phyloP scores from a whole-genome alignment of 257 asterid species.

The Solanum appendiculatum region DNA sequence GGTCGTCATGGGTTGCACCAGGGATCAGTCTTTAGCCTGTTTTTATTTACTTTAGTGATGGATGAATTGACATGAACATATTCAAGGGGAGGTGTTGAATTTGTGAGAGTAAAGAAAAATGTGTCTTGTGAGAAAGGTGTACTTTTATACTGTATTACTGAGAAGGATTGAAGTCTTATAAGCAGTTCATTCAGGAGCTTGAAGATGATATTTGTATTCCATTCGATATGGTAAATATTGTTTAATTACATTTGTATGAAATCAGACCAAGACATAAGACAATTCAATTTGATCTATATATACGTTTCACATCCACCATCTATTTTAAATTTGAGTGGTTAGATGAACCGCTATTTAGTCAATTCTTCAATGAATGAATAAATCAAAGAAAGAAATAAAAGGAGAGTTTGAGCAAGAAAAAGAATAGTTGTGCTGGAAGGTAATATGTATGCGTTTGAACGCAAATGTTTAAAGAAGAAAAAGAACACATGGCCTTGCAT shows the following conservation, averaged over 20 bases:
- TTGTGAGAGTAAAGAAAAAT: neutral
- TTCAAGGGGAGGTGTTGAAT: neutral
- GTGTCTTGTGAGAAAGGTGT: neutral
- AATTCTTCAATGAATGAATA: too few species aligned
- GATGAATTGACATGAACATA: neutral
- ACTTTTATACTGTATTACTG: neutral
- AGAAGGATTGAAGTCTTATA: neutral
- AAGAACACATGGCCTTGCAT: neutral
- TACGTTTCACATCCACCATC: too few species aligned
- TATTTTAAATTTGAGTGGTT: too few species aligned
- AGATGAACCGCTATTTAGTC: too few species aligned
- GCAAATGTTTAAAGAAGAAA: neutral
- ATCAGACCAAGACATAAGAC: too few species aligned
- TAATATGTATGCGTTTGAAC: neutral
- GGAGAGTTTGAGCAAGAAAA: neutral
- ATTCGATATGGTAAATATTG: too few species aligned
- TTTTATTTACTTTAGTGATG: neutral
- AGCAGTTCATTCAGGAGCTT: neutral
- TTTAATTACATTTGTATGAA: too few species aligned
- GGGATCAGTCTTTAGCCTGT: neutral
- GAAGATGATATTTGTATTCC: too few species aligned
- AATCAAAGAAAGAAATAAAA: neutral
- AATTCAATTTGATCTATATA: too few species aligned
- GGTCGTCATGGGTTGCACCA: neutral
- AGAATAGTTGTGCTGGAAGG: neutral